Evolutionary conservation across 2,329 filamentous ascomycete genomes (phyloP).

Genomic region (Pezicula neosporulosa): DNA sequence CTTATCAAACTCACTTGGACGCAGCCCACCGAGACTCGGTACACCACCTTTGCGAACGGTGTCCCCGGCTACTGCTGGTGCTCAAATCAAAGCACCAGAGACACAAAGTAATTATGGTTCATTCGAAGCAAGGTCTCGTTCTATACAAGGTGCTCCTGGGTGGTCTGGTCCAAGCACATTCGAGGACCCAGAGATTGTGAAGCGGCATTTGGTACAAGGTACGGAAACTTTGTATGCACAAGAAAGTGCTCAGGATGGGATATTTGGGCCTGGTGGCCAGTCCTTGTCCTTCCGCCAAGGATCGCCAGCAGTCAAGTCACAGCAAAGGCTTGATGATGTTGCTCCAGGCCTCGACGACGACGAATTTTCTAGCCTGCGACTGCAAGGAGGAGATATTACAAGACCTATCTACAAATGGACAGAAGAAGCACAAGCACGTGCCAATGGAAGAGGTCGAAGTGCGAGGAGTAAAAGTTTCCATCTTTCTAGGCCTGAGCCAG

Average conservation of each 20-base stretch:
- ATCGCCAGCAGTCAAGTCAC: slow-evolving; percentile 27
- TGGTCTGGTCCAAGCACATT: slow-evolving; percentile 55
- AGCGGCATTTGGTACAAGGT: slow-evolving; percentile 81
- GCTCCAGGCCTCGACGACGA: slow-evolving; percentile 53
- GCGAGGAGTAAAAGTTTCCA: slow-evolving; percentile 88
- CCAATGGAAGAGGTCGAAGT: slow-evolving; percentile 51
- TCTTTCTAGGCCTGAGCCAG: slow-evolving; percentile 70
- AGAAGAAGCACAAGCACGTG: slow-evolving; percentile 74
- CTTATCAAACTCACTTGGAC: slow-evolving; percentile 71
- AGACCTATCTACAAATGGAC: slow-evolving; percentile 96
- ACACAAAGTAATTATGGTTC: slow-evolving; percentile 80
- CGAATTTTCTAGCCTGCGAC: slow-evolving; percentile 87
- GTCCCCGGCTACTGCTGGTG: slow-evolving; percentile 51
- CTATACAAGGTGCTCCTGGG: slow-evolving; percentile 34
- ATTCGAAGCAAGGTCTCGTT: slow-evolving; percentile 66
- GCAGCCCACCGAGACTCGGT: slow-evolving; percentile 66
- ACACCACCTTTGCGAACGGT: slow-evolving; percentile 56
- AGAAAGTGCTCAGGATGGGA: slow-evolving; percentile 16
- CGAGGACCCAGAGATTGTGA: slow-evolving; percentile 90
- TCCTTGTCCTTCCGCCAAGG: slow-evolving; percentile 31
- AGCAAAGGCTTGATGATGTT: slow-evolving; percentile 26
- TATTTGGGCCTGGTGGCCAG: slow-evolving; percentile 24
- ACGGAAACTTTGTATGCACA: slow-evolving; percentile 39
- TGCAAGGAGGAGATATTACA: slow-evolving; percentile 94
- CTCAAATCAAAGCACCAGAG: slow-evolving; percentile 31